Conservation (phyloP, 257 asterid genomes). For the Solanum paucissectum region DNA sequence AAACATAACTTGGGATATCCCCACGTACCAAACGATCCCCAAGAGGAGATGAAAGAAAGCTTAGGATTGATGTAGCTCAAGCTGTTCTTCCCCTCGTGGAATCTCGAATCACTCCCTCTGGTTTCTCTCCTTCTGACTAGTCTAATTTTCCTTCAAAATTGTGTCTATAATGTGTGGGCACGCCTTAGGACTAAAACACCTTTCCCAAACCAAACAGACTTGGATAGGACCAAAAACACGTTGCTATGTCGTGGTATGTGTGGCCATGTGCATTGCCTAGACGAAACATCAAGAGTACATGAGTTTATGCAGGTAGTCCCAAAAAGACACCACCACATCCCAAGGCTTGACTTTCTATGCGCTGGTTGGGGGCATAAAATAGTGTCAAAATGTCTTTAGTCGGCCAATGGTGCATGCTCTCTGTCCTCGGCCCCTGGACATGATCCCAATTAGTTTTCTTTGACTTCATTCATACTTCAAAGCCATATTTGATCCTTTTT, state of each 20-base stretch:
- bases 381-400: neutral
- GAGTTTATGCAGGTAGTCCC: neutral
- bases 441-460: neutral
- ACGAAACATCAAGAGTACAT: neutral
- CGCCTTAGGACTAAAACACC: neutral
- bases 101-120: neutral
- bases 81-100: neutral
- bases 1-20: neutral
- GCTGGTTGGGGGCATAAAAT: neutral
- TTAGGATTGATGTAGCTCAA: neutral
- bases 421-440: neutral
- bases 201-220: neutral
- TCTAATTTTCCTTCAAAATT: neutral
- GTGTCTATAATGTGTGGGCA: neutral
- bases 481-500: neutral
- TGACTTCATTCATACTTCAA: neutral
- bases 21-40: neutral
- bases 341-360: neutral
- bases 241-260: neutral
- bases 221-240: neutral
- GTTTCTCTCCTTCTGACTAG: neutral
- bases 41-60: neutral
- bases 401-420: neutral
- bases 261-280: neutral
- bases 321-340: neutral